Evolutionary conservation across 495 filamentous ascomycete species (phyloP).

Genomic region (Aspergillus conjunctus): DNA sequence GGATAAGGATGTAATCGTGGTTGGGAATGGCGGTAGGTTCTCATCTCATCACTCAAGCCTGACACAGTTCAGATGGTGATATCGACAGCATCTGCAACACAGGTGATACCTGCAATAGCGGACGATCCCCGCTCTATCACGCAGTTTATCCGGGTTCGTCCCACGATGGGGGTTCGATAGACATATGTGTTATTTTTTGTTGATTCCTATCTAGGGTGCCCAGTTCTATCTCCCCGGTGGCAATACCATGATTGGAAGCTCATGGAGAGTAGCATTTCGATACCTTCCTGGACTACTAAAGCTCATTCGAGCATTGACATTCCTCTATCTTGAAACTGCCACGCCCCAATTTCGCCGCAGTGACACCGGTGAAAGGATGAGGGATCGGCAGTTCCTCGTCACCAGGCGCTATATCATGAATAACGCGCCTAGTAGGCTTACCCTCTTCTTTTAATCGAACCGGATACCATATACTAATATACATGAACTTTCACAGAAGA

Average conservation of each 20-base stretch:
- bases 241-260: neutral
- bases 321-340: conserved; percentile 1
- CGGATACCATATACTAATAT: no score
- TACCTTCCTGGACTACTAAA: neutral
- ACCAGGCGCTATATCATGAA: conserved; percentile 4
- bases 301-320: neutral
- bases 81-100: conserved; percentile 33
- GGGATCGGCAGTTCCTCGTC: no score
- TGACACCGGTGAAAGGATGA: neutral
- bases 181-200: no score
- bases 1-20: conserved; percentile 56
- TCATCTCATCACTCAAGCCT: neutral
- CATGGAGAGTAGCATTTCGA: conserved; percentile 3
- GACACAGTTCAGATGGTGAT: neutral
- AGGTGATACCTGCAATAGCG: conserved; percentile 37
- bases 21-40: conserved; percentile 56
- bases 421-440: neutral
- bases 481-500: neutral
- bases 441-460: no score
- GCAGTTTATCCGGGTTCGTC: conserved; percentile 51
- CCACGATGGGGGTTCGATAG: neutral
- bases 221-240: conserved; percentile 1
- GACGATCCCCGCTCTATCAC: conserved; percentile 50
- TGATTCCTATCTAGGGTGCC: neutral
- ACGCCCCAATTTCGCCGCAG: neutral